Percentiles rank a stretch among this genome's conserved stretches.
These are phyloP conservation scores for Russula compacta DNA, from an alignment of 768 basidiomycete species.

Conservation along the genomic window DNA sequence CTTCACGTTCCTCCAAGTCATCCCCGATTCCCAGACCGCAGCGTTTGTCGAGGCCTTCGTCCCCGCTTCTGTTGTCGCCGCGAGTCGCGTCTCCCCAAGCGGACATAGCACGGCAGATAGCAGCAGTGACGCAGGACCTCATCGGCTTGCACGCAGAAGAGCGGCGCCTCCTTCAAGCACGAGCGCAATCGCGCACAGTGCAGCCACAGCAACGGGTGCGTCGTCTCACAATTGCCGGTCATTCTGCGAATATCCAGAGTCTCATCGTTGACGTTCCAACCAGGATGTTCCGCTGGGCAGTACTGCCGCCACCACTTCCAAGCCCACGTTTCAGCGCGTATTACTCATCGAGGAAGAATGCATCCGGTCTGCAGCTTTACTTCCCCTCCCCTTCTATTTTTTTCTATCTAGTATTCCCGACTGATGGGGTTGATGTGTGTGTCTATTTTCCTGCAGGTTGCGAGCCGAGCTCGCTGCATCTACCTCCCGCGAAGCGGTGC, in stretches of 20 bases:
- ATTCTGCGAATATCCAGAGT: background rate
- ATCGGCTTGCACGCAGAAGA: constrained; percentile 1
- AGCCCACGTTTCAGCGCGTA: constrained; percentile 3
- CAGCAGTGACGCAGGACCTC: constrained; percentile 2
- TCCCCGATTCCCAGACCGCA: background rate
- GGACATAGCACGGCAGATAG: constrained; percentile 11
- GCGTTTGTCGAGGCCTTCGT: background rate
- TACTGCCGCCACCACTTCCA: background rate
- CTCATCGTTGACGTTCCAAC: background rate
- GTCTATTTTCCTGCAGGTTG: background rate
- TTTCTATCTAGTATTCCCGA: background rate
- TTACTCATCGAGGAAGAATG: constrained; percentile 20
- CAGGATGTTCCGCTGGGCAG: background rate
- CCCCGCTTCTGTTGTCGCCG: background rate
- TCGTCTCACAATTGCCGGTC: background rate
- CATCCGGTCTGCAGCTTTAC: constrained; percentile 10
- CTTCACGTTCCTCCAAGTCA: background rate
- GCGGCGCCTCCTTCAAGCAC: background rate
- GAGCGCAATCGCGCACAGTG: background rate
- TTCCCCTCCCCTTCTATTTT: background rate
- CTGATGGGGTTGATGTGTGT: background rate
- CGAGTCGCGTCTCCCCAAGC: background rate
- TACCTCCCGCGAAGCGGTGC: constrained; percentile 7
- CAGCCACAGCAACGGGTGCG: background rate
- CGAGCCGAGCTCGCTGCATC: constrained; percentile 17